A percentile compares a stretch with the other conserved stretches of the same genome.
Evolutionary conservation across 805 yeast genomes (phyloP).

Genomic region (Lipomyces chichibuensis): DNA sequence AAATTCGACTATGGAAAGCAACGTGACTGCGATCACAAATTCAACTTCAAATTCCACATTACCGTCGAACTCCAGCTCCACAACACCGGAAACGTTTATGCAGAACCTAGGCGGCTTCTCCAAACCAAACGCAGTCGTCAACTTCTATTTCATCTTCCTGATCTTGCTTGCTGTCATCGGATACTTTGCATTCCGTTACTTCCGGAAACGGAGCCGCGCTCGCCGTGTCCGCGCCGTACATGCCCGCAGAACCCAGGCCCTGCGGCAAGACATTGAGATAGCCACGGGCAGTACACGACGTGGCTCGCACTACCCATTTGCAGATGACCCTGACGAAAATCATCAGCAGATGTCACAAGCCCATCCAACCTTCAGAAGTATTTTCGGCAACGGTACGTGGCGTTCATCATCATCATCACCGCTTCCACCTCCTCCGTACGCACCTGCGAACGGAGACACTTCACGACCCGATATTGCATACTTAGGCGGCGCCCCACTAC

Average conservation of each 20-base stretch:
- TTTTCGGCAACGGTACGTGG: not conserved
- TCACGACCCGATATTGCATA: conserved; percentile 25
- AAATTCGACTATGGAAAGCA: not conserved
- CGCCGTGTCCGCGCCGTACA: conserved; percentile 1
- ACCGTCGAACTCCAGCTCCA: conserved; percentile 10
- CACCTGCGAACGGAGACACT: conserved; percentile 1
- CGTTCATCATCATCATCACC: not conserved
- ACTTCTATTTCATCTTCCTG: conserved; percentile 30
- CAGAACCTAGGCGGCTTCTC: conserved; percentile 25
- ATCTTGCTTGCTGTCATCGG: conserved; percentile 23
- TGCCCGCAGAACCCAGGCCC: conserved; percentile 19
- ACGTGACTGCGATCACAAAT: conserved; percentile 9
- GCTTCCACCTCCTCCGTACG: conserved; percentile 30
- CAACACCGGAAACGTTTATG: conserved; percentile 19
- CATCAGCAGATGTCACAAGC: conserved; percentile 8
- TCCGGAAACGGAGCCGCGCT: conserved; percentile 19
- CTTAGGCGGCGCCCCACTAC: conserved; percentile 28
- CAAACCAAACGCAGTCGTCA: conserved; percentile 26
- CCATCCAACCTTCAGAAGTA: not conserved
- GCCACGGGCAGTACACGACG: not conserved
- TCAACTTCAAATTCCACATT: conserved; percentile 11
- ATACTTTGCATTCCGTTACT: conserved; percentile 23
- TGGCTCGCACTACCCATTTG: conserved; percentile 2
- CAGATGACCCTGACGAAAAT: not conserved
- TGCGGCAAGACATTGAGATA: conserved; percentile 29